phyloP scores from a whole-genome alignment of 2,329 filamentous ascomycete species.

The Elsinoe australis region DNA sequence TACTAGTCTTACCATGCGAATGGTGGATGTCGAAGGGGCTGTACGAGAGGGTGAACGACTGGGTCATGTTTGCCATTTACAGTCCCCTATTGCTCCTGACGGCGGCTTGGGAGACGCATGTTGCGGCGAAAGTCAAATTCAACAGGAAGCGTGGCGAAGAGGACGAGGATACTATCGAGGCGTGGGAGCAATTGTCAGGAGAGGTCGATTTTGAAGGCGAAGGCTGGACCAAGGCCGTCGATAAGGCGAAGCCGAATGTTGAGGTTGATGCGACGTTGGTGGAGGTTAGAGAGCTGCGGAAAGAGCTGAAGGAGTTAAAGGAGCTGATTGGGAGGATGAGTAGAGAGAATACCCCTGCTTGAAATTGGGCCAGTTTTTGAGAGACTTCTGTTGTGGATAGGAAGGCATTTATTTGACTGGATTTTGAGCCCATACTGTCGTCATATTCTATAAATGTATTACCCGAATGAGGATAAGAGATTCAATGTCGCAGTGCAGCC shows the following conservation, averaged over 20 bases:
- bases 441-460: not conserved
- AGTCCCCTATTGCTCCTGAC: conserved; percentile 69
- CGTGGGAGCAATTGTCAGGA: conserved; percentile 78
- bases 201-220: conserved; percentile 73
- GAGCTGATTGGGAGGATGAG: conserved; percentile 30
- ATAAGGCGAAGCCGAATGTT: conserved; percentile 69
- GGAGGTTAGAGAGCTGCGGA: conserved; percentile 46
- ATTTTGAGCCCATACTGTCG: not conserved
- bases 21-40: conserved; percentile 78
- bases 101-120: conserved; percentile 50
- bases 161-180: conserved; percentile 80
- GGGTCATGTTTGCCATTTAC: conserved; percentile 80
- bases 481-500: too few relatives aligned
- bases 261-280: conserved; percentile 68
- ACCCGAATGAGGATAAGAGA: too few relatives aligned
- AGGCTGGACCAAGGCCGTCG: conserved; percentile 76
- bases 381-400: not conserved
- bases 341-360: conserved; percentile 10
- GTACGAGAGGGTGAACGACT: conserved; percentile 80
- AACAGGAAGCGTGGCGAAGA: conserved; percentile 76
- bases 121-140: conserved; percentile 56
- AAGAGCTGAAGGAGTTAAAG: conserved; percentile 41
- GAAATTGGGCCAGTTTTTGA: not conserved
- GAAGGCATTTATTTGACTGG: too few relatives aligned
- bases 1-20: conserved; percentile 72